These are phyloP conservation scores for Lepiota venenata DNA, from an alignment of 768 basidiomycete species.

Conservation along the genomic window DNA sequence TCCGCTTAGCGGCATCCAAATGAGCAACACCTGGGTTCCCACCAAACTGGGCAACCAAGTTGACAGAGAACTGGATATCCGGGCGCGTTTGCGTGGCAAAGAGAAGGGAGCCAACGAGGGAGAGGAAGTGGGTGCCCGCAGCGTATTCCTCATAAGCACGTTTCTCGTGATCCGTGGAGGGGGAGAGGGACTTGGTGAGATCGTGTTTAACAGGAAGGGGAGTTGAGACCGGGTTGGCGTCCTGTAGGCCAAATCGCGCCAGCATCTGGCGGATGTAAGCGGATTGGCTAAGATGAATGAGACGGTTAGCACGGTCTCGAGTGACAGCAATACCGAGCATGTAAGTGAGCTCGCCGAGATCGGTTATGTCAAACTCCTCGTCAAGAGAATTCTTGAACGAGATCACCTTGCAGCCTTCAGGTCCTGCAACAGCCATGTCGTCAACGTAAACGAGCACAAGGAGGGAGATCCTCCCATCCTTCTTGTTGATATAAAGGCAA, in stretches of 20 bases:
- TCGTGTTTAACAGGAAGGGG: slow-evolving; percentile 12
- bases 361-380: slow-evolving; percentile 16
- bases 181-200: neutral
- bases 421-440: slow-evolving; percentile 1
- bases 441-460: no score
- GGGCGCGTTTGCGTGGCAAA: no score
- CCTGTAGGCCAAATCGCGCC: no score
- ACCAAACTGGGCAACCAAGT: slow-evolving; percentile 12
- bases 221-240: no score
- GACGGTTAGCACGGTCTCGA: no score
- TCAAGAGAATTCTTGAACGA: slow-evolving; percentile 8
- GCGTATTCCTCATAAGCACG: neutral
- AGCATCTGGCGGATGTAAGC: no score
- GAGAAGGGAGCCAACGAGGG: neutral
- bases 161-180: neutral
- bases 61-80: slow-evolving; percentile 3
- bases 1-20: slow-evolving; percentile 8
- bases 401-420: neutral
- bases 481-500: no score
- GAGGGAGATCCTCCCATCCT: no score
- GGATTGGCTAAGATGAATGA: no score
- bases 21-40: slow-evolving; percentile 13
- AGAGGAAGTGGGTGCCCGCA: slow-evolving; percentile 1
- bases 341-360: slow-evolving; percentile 23
- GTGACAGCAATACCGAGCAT: slow-evolving; percentile 25